Evolutionary conservation across 2,329 filamentous ascomycete species (phyloP).

Genomic region (Aspergillus sclerotialis): DNA sequence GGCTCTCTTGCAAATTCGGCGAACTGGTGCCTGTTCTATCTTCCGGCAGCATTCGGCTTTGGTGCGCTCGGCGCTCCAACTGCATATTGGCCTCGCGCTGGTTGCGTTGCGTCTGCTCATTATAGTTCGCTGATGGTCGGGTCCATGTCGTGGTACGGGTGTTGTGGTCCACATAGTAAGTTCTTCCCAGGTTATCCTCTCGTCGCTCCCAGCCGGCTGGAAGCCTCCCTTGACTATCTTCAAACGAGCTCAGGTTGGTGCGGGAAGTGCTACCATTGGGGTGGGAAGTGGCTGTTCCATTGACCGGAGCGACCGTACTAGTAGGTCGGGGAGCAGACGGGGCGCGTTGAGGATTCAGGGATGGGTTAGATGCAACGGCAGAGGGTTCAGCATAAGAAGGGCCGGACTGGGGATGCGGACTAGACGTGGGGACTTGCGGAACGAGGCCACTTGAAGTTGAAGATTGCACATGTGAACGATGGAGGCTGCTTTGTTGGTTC

Average conservation of each 20-base stretch:
- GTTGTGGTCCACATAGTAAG: constrained; percentile 98
- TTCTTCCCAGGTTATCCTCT: constrained; percentile 89
- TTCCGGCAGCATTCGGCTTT: constrained; percentile 91
- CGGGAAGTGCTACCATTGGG: constrained; percentile 35
- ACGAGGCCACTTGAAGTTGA: constrained; percentile 34
- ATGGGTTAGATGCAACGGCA: constrained; percentile 25
- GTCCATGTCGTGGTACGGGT: constrained; percentile 96
- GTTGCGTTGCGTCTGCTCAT: constrained; percentile 65
- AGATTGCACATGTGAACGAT: constrained; percentile 27
- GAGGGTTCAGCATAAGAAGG: constrained; percentile 23
- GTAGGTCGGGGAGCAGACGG: constrained; percentile 28
- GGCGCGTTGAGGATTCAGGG: constrained; percentile 27
- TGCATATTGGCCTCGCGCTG: constrained; percentile 87
- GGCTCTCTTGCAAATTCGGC: constrained; percentile 60
- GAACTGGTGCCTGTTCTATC: constrained; percentile 92
- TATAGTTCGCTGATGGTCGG: constrained; percentile 72
- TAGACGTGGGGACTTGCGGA: constrained; percentile 22
- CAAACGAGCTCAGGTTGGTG: constrained; percentile 77
- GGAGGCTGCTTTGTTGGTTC: constrained; percentile 34
- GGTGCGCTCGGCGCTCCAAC: constrained; percentile 85
- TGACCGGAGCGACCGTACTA: constrained; percentile 35
- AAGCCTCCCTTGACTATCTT: constrained; percentile 88
- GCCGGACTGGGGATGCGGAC: constrained; percentile 19
- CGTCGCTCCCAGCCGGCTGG: constrained; percentile 93
- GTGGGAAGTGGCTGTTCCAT: constrained; percentile 31